Conservation (phyloP, 192 early-diverging fungal genomes). For the Rhizophlyctis rosea region DNA sequence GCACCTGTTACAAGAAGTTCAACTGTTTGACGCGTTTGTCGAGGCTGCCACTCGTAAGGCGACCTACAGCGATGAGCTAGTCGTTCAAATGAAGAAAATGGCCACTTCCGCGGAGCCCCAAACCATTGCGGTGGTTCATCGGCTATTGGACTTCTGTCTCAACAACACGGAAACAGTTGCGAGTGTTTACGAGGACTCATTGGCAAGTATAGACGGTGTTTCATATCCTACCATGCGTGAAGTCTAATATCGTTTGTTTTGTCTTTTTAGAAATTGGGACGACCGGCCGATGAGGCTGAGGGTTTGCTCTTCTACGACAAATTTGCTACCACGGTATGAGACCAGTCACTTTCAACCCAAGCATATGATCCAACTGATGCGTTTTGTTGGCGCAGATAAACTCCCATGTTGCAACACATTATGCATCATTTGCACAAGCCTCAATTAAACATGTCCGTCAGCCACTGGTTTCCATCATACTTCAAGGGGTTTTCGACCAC, state of each 20-base stretch:
- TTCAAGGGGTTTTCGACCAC: conserved; percentile 22
- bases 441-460: neutral
- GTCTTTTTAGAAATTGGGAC: too few species aligned
- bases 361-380: too few species aligned
- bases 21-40: too few species aligned
- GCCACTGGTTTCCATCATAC: conserved; percentile 3
- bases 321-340: too few species aligned
- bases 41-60: too few species aligned
- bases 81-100: neutral
- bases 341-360: too few species aligned
- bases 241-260: too few species aligned
- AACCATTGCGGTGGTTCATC: neutral
- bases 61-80: neutral
- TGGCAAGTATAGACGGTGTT: too few species aligned
- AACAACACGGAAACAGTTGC: neutral
- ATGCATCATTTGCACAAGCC: neutral
- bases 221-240: too few species aligned
- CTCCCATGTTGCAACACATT: conserved; percentile 8
- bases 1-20: conserved; percentile 10
- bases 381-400: conserved; percentile 19
- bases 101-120: neutral
- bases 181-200: too few species aligned
- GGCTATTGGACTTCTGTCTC: conserved; percentile 9
- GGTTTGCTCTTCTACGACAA: too few species aligned
- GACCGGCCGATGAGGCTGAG: too few species aligned